Percentiles rank a stretch among this genome's conserved stretches.
These are phyloP conservation scores for Pleurotus tuber-regium DNA, from an alignment of 768 basidiomycete species.

Conservation along the genomic window DNA sequence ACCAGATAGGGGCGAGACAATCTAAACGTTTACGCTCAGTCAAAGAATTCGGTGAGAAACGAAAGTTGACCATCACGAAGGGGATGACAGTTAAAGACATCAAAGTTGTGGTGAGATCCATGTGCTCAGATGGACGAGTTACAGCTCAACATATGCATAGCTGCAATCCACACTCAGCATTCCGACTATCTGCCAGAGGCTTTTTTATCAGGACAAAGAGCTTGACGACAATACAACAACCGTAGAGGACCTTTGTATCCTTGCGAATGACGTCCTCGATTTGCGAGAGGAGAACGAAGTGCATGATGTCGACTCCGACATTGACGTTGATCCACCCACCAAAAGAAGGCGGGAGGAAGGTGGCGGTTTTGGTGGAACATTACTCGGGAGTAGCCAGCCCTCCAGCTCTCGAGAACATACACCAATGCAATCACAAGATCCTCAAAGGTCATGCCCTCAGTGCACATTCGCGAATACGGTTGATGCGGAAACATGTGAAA, in stretches of 20 bases:
- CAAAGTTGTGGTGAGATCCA: constrained; percentile 59
- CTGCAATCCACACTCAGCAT: constrained; percentile 60
- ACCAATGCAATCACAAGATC: neutral
- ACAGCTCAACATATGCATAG: constrained; percentile 32
- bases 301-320: constrained; percentile 45
- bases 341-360: constrained; percentile 55
- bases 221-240: constrained; percentile 61
- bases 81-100: constrained; percentile 74
- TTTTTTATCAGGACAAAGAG: constrained; percentile 62
- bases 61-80: constrained; percentile 57
- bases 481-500: constrained; percentile 39
- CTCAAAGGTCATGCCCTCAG: constrained; percentile 42
- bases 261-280: constrained; percentile 62
- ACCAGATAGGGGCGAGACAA: constrained; percentile 44
- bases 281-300: constrained; percentile 63
- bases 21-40: constrained; percentile 69
- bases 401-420: constrained; percentile 4
- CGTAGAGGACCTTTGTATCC: constrained; percentile 49
- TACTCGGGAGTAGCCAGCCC: constrained; percentile 44
- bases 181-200: constrained; percentile 73
- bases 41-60: constrained; percentile 47
- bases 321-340: constrained; percentile 38
- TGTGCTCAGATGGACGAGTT: constrained; percentile 3
- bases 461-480: constrained; percentile 61
- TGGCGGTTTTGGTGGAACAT: constrained; percentile 70